phyloP scores from a whole-genome alignment of 129 eudicot species.

The Calendula officinalis region DNA sequence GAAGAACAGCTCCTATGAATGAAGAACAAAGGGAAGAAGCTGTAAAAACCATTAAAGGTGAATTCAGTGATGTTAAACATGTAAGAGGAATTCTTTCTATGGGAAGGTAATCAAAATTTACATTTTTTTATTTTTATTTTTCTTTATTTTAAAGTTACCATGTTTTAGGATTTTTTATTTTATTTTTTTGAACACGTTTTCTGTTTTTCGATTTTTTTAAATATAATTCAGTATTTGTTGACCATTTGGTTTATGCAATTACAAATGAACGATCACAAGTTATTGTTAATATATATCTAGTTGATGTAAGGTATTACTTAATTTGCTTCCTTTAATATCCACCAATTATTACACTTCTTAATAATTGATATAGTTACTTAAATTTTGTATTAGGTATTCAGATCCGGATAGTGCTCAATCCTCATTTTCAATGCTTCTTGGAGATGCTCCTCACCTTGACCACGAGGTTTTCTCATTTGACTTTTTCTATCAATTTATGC shows the following conservation, averaged over 20 bases:
- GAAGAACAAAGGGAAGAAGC: constrained; percentile 84
- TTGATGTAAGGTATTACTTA: neutral
- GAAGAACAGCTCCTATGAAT: constrained; percentile 96
- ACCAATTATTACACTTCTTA: constrained; percentile 1
- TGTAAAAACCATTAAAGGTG: constrained; percentile 79
- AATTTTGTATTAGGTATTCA: constrained; percentile 53
- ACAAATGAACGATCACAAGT: constrained; percentile 1
- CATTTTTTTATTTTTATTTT: neutral
- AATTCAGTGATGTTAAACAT: constrained; percentile 95
- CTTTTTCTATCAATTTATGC: constrained; percentile 16
- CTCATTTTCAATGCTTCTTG: constrained; percentile 96
- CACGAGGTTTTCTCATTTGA: constrained; percentile 54
- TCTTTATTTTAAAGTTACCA: neutral
- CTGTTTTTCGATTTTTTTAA: neutral
- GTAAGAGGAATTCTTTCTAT: constrained; percentile 97
- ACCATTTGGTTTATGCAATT: constrained; percentile 8
- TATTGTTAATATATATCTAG: constrained; percentile 3
- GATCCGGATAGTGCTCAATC: constrained; percentile 96
- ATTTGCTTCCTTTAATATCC: constrained; percentile 4
- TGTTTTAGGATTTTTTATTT: neutral
- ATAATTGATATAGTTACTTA: constrained; percentile 11
- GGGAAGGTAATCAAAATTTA: constrained; percentile 68
- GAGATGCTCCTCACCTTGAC: constrained; percentile 99
- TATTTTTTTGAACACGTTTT: neutral
- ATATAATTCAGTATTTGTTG: constrained; percentile 9